Evolutionary conservation across 306 rosid genomes (phyloP).

Genomic region (Trifolium pratense): DNA sequence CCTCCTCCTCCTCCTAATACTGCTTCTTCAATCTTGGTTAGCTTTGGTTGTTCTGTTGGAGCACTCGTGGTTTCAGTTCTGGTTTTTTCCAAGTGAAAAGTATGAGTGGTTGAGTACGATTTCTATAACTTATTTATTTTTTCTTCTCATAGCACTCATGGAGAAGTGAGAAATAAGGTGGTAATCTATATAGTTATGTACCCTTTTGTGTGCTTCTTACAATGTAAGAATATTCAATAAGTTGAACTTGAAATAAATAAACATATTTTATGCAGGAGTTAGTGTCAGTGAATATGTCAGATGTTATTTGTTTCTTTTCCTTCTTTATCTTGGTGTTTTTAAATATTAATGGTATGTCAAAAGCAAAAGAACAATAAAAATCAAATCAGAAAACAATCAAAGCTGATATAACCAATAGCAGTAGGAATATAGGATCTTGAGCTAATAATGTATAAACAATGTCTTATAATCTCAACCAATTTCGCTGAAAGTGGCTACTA

Average conservation of each 20-base stretch:
- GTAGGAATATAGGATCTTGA: no score
- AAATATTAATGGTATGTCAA: no score
- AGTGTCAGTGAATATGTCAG: no score
- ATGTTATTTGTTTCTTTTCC: no score
- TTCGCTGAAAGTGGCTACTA: no score
- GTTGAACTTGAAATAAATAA: slow-evolving; percentile 8
- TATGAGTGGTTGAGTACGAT: slow-evolving; percentile 35
- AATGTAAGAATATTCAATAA: slow-evolving; percentile 38
- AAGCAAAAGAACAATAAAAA: no score
- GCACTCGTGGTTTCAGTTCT: slow-evolving; percentile 68
- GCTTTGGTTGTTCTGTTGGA: slow-evolving; percentile 60
- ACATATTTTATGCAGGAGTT: no score
- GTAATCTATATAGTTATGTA: slow-evolving; percentile 20
- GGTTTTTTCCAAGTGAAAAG: slow-evolving; percentile 43
- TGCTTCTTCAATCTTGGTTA: slow-evolving; percentile 59
- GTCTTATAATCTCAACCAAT: no score
- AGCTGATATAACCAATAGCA: no score
- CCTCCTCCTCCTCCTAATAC: slow-evolving; percentile 64
- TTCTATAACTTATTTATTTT: background rate
- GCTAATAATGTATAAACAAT: no score
- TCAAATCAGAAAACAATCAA: no score
- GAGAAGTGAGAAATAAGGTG: slow-evolving; percentile 36
- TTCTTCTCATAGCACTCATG: slow-evolving; percentile 11
- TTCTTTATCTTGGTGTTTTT: no score
- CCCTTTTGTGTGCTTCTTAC: slow-evolving; percentile 41